phyloP scores from a whole-genome alignment of 768 basidiomycete genomes.

The Mycena alexandri region DNA sequence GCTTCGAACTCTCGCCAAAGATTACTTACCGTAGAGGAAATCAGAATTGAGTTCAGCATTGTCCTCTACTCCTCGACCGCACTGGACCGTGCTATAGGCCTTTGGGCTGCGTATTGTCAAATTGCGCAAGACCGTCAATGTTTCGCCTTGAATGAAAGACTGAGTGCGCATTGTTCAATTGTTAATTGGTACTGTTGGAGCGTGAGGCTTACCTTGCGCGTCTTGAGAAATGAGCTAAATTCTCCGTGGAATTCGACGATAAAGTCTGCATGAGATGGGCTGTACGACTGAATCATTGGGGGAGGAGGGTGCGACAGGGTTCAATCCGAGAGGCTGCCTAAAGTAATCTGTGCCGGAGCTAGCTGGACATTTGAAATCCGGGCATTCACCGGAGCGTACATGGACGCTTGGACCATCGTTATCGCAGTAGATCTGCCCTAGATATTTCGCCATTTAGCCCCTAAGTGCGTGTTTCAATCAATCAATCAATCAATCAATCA shows the following conservation, averaged over 20 bases:
- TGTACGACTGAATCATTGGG: constrained; percentile 42
- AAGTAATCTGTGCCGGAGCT: not conserved
- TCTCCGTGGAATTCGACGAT: constrained; percentile 54
- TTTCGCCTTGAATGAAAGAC: constrained; percentile 55
- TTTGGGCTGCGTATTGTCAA: constrained; percentile 48
- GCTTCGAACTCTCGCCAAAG: too few relatives aligned
- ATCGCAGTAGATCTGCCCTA: too few relatives aligned
- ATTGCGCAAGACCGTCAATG: constrained; percentile 49
- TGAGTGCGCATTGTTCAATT: constrained; percentile 30
- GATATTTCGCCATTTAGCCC: too few relatives aligned
- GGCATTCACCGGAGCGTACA: too few relatives aligned
- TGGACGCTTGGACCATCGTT: not conserved
- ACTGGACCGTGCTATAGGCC: constrained; percentile 67
- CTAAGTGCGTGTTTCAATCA: not conserved
- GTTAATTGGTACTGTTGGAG: not conserved
- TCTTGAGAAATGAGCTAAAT: constrained; percentile 52
- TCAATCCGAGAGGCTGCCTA: not conserved
- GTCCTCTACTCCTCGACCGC: constrained; percentile 57
- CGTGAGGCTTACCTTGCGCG: constrained; percentile 46
- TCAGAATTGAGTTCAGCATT: constrained; percentile 73
- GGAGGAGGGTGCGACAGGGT: not conserved
- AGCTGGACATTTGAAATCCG: too few relatives aligned
- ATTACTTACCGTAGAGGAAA: constrained; percentile 64
- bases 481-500: not conserved
- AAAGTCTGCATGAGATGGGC: constrained; percentile 51